Percentiles rank a stretch among this genome's conserved stretches.
Conservation (phyloP, 805 yeast genomes). For the Candida dajiaensis region DNA sequence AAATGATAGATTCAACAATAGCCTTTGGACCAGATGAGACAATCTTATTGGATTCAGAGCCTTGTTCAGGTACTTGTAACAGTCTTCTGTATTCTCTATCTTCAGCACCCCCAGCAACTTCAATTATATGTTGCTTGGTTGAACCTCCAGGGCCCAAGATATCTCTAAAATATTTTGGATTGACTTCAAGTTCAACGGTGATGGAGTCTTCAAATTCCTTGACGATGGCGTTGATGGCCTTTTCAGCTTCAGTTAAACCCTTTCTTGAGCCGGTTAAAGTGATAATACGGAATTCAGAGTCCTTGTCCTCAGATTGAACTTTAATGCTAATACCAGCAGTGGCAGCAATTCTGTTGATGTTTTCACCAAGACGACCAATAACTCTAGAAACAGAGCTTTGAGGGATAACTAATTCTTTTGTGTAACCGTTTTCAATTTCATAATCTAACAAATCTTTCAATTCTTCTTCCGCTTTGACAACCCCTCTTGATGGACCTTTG, state of each 20-base stretch:
- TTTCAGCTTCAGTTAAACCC: constrained; percentile 67
- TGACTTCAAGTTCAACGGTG: constrained; percentile 55
- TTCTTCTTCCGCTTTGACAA: constrained; percentile 76
- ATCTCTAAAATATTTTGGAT: constrained; percentile 66
- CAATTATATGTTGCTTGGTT: constrained; percentile 63
- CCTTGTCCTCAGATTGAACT: constrained; percentile 39
- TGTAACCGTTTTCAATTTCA: constrained; percentile 81
- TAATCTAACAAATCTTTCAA: constrained; percentile 75
- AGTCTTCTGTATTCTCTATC: constrained; percentile 45
- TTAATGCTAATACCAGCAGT: constrained; percentile 40
- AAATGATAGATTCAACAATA: constrained; percentile 63
- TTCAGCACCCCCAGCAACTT: constrained; percentile 73
- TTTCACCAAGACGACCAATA: constrained; percentile 86
- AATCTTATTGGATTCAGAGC: constrained; percentile 50
- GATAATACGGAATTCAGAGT: constrained; percentile 50
- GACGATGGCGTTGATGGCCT: constrained; percentile 56
- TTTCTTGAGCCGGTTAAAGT: constrained; percentile 73
- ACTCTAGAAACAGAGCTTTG: constrained; percentile 71
- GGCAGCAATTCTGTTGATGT: constrained; percentile 73
- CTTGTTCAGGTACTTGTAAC: constrained; percentile 65
- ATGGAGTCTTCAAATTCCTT: constrained; percentile 58
- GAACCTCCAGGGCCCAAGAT: constrained; percentile 79
- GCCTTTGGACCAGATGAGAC: constrained; percentile 68
- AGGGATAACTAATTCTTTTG: constrained; percentile 61
- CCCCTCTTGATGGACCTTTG: constrained; percentile 90